Conservation (phyloP, 805 yeast genomes). For the Dipodascus albidus region DNA sequence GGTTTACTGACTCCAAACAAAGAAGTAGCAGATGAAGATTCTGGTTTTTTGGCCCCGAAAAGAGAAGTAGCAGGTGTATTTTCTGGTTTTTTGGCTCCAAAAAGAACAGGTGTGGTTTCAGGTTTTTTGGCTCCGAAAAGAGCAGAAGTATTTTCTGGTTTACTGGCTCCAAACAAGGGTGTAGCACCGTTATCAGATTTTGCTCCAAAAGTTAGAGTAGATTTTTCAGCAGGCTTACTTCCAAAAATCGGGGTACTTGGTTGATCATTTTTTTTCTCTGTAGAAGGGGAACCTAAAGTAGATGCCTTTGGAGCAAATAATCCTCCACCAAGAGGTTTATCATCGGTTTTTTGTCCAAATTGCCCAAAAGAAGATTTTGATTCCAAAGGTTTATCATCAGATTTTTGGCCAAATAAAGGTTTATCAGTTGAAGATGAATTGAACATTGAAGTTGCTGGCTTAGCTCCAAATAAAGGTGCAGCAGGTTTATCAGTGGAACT, state of each 20-base stretch:
- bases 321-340: too few relatives aligned
- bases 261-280: constrained; percentile 5
- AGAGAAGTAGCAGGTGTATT: constrained; percentile 4
- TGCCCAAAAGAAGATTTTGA: too few relatives aligned
- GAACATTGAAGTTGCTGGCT: constrained; percentile 8
- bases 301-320: constrained; percentile 13
- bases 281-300: too few relatives aligned
- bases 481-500: constrained; percentile 8
- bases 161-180: constrained; percentile 11
- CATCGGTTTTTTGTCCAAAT: too few relatives aligned
- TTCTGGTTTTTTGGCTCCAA: constrained; percentile 5
- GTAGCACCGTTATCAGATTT: constrained; percentile 8
- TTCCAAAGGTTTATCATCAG: constrained; percentile 7
- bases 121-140: constrained; percentile 1
- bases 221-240: constrained; percentile 3
- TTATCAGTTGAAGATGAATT: constrained; percentile 8
- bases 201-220: constrained; percentile 11
- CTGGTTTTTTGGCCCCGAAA: constrained; percentile 6
- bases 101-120: too few relatives aligned
- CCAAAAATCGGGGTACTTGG: constrained; percentile 12
- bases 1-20: neutral
- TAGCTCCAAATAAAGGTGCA: constrained; percentile 8
- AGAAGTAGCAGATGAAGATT: neutral
- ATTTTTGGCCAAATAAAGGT: constrained; percentile 3
- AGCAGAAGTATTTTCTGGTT: constrained; percentile 1